Percentiles rank a stretch among this genome's conserved stretches.
phyloP scores from a whole-genome alignment of 768 basidiomycete genomes.

The Suillus spraguei region DNA sequence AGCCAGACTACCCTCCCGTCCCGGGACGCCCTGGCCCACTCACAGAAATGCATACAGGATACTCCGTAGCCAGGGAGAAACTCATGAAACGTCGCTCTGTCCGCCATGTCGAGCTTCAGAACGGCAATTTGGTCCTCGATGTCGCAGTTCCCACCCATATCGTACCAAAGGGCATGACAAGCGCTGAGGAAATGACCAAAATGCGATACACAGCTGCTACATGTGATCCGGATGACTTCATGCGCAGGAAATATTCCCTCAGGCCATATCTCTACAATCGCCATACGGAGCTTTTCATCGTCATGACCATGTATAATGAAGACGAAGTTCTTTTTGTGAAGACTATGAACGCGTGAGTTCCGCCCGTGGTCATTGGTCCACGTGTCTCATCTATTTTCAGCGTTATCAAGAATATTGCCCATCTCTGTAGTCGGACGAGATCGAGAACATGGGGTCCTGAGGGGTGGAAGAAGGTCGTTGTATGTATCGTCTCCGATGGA shows the following conservation, averaged over 20 bases:
- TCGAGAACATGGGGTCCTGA: conserved; percentile 87
- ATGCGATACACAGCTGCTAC: conserved; percentile 90
- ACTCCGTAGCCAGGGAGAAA: conserved; percentile 71
- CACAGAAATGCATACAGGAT: conserved; percentile 55
- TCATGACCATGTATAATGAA: conserved; percentile 98
- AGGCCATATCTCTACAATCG: conserved; percentile 79
- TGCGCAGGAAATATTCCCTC: conserved; percentile 74
- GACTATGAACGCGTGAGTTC: conserved; percentile 82
- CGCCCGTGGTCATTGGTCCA: conserved; percentile 5
- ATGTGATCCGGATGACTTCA: conserved; percentile 89
- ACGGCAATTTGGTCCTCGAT: conserved; percentile 87
- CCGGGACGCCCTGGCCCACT: conserved; percentile 50
- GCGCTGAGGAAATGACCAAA: conserved; percentile 76
- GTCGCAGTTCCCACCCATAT: conserved; percentile 80
- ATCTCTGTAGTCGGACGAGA: conserved; percentile 67
- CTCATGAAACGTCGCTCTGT: conserved; percentile 82
- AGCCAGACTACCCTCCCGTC: conserved; percentile 62
- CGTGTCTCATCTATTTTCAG: conserved; percentile 36
- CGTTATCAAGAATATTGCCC: conserved; percentile 85
- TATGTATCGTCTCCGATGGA: conserved; percentile 86
- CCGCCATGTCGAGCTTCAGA: conserved; percentile 75
- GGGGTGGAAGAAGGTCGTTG: conserved; percentile 90
- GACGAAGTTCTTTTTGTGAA: conserved; percentile 76
- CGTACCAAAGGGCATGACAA: conserved; percentile 62
- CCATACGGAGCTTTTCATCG: conserved; percentile 90